Evolutionary conservation across 768 basidiomycete species (phyloP).

Genomic region (Termitomyces sp.): DNA sequence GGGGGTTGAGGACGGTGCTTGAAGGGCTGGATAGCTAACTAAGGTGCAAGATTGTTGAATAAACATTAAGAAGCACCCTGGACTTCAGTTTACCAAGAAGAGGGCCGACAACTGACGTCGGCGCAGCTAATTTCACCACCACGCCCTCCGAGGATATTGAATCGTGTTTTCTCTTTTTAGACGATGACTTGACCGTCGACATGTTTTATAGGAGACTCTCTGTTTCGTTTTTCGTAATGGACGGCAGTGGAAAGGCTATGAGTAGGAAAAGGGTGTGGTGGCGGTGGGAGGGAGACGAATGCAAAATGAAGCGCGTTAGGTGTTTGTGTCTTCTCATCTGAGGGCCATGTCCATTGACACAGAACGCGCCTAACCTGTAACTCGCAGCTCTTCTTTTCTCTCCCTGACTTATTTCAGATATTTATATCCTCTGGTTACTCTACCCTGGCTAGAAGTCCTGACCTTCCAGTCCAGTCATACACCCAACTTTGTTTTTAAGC

Average conservation of each 20-base stretch:
- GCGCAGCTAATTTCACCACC: constrained; percentile 29
- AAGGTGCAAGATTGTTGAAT: constrained; percentile 1
- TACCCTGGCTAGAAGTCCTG: constrained; percentile 7
- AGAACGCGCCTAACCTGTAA: constrained; percentile 9
- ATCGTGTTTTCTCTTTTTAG: constrained; percentile 34
- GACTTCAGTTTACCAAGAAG: constrained; percentile 30
- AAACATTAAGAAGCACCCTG: not conserved
- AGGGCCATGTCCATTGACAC: constrained; percentile 14
- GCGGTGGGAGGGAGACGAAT: constrained; percentile 13
- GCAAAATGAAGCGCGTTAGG: constrained; percentile 12
- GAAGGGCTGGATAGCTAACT: constrained; percentile 67
- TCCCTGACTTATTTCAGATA: constrained; percentile 13
- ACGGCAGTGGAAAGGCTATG: not conserved
- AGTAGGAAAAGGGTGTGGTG: constrained; percentile 8
- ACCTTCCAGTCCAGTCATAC: constrained; percentile 1
- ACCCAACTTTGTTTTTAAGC: constrained; percentile 4
- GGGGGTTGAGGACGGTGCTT: constrained; percentile 52
- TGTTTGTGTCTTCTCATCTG: constrained; percentile 15
- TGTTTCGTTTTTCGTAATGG: not conserved
- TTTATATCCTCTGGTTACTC: constrained; percentile 7
- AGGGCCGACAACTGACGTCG: constrained; percentile 31
- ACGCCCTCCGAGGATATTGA: constrained; percentile 18
- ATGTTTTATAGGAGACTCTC: constrained; percentile 20
- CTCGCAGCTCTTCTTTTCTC: constrained; percentile 2
- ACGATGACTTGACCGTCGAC: constrained; percentile 32